Evolutionary conservation across 495 filamentous ascomycete genomes (phyloP).

Genomic region (Aspergillus saccharolyticus): DNA sequence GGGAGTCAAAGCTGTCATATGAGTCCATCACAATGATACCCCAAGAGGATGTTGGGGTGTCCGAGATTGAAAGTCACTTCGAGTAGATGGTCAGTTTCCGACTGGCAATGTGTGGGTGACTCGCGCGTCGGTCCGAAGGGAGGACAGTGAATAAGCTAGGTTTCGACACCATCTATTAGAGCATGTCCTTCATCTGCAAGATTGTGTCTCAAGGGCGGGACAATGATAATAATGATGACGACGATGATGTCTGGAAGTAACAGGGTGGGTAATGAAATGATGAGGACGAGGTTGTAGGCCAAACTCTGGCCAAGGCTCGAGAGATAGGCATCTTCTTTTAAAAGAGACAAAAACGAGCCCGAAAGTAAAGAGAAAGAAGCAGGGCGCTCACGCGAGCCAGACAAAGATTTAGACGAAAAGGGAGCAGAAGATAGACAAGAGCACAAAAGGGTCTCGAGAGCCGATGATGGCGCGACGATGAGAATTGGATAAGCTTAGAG

Average conservation of each 20-base stretch:
- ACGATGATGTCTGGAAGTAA: constrained; percentile 20
- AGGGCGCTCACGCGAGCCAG: constrained; percentile 18
- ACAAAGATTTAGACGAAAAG: constrained; percentile 9
- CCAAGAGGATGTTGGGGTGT: neutral
- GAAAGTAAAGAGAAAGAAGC: constrained; percentile 18
- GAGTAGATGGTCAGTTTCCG: neutral
- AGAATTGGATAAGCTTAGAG: constrained; percentile 15
- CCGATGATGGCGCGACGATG: constrained; percentile 23
- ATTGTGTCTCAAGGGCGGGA: constrained; percentile 19
- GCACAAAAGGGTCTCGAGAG: constrained; percentile 17
- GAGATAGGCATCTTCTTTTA: constrained; percentile 13
- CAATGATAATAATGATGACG: constrained; percentile 21
- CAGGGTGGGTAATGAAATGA: constrained; percentile 13
- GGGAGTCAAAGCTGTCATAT: constrained; percentile 38
- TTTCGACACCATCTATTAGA: constrained; percentile 38
- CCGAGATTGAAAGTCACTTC: neutral
- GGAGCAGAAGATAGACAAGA: constrained; percentile 11
- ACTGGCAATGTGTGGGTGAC: neutral
- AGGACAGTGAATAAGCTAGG: constrained; percentile 30
- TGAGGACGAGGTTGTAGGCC: constrained; percentile 6
- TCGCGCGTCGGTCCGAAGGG: neutral
- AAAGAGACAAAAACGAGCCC: constrained; percentile 17
- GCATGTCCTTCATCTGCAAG: constrained; percentile 24
- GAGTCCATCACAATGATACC: constrained; percentile 33
- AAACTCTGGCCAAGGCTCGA: constrained; percentile 5